Conservation (phyloP, 306 rosid genomes). For the Nissolia schottii region DNA sequence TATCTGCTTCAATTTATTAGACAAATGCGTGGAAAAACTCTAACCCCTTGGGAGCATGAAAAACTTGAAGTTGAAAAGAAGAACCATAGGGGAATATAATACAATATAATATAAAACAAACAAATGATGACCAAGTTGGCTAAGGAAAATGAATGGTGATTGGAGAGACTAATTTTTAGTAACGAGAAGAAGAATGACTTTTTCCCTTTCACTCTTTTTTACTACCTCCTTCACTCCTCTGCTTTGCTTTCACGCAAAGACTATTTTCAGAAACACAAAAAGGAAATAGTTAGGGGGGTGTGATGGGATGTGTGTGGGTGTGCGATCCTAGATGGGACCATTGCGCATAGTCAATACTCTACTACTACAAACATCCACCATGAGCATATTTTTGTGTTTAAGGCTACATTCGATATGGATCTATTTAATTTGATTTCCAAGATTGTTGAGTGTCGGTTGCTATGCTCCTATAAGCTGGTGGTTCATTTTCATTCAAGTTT, state of each 20-base stretch:
- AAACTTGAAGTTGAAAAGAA: constrained; percentile 20
- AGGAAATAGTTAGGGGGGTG: no score
- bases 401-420: not conserved
- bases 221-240: not conserved
- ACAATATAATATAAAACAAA: not conserved
- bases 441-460: not conserved
- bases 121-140: constrained; percentile 12
- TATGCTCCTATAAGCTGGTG: not conserved
- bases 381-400: not conserved
- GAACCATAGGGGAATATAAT: not conserved
- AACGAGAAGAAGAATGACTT: constrained; percentile 16
- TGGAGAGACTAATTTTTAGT: constrained; percentile 35
- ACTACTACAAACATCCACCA: not conserved
- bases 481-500: not conserved
- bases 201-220: not conserved
- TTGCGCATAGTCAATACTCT: not conserved
- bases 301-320: constrained; percentile 36
- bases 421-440: not conserved
- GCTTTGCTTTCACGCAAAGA: constrained; percentile 70
- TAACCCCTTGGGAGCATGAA: constrained; percentile 5
- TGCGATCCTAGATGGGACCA: constrained; percentile 61
- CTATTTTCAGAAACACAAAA: constrained; percentile 41
- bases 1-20: constrained; percentile 20
- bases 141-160: constrained; percentile 9
- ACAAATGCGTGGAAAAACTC: constrained; percentile 45